Conservation (phyloP, 176 grass and related monocot genomes). For the Eleusine indica region DNA sequence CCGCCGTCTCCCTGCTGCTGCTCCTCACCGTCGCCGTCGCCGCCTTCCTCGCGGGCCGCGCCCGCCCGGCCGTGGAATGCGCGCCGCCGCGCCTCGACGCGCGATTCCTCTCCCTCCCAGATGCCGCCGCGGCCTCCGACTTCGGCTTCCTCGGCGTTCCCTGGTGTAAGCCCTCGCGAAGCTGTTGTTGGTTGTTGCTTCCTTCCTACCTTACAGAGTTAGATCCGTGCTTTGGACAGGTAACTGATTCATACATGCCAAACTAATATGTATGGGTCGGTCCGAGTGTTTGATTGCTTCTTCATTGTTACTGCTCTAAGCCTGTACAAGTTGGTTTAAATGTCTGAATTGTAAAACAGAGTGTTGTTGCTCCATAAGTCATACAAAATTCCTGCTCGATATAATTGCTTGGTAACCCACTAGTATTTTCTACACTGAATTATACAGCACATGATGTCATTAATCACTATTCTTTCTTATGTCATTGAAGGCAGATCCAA, state of each 20-base stretch:
- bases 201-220: neutral
- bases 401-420: neutral
- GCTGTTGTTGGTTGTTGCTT: neutral
- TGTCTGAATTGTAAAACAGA: neutral
- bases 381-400: constrained; percentile 14
- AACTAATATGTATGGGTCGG: neutral
- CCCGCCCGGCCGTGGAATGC: constrained; percentile 36
- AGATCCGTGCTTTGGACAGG: constrained; percentile 16
- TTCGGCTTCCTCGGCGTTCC: constrained; percentile 93
- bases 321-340: neutral
- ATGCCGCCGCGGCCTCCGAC: constrained; percentile 65
- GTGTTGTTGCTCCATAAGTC: neutral
- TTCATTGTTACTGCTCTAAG: neutral
- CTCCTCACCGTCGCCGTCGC: constrained; percentile 51
- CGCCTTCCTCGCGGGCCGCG: constrained; percentile 49
- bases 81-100: constrained; percentile 46
- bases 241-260: neutral
- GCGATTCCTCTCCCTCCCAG: constrained; percentile 46
- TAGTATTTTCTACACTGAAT: neutral
- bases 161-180: constrained; percentile 68
- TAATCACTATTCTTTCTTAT: constrained; percentile 37
- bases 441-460: neutral
- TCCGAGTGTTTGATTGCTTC: constrained; percentile 15
- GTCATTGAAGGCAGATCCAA: constrained; percentile 90
- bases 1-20: constrained; percentile 47